Percentiles rank a stretch among this genome's conserved stretches.
Evolutionary conservation across 495 filamentous ascomycete genomes (phyloP).

Genomic region (Cenococcum geophilum): DNA sequence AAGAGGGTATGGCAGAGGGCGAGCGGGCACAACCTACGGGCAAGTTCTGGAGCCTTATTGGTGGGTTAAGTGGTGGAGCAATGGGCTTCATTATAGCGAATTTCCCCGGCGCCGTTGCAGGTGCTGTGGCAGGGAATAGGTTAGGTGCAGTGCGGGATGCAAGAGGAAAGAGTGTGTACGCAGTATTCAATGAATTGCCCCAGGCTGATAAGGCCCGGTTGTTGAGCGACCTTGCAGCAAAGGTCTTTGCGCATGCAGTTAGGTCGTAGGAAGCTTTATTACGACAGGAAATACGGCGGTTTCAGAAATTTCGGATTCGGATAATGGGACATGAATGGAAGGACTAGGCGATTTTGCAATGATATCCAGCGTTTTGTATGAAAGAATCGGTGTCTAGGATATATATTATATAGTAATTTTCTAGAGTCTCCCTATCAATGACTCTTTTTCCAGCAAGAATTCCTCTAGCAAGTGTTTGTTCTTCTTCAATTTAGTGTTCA

Average conservation of each 20-base stretch:
- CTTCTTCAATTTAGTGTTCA: no score
- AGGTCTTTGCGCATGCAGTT: constrained; percentile 42
- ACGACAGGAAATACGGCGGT: neutral
- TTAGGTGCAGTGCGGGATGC: constrained; percentile 82
- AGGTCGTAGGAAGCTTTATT: constrained; percentile 14
- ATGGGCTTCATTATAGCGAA: constrained; percentile 95
- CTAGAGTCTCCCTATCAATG: no score
- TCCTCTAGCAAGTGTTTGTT: no score
- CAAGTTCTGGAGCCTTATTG: constrained; percentile 80
- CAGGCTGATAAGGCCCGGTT: constrained; percentile 71
- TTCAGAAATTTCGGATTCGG: neutral
- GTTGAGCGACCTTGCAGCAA: constrained; percentile 39
- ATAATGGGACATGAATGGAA: neutral
- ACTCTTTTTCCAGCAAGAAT: no score
- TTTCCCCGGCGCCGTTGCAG: constrained; percentile 79
- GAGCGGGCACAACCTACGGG: constrained; percentile 51
- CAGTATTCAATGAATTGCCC: constrained; percentile 78
- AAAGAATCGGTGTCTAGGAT: neutral
- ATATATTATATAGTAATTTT: neutral
- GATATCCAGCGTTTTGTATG: constrained; percentile 4
- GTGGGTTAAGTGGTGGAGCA: constrained; percentile 79
- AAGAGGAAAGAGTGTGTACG: constrained; percentile 91
- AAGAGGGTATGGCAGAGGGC: constrained; percentile 76
- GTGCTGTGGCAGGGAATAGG: constrained; percentile 86
- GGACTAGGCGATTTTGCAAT: neutral